Evolutionary conservation across 2,329 filamentous ascomycete species (phyloP).

Genomic region (Beauveria rudraprayagi): DNA sequence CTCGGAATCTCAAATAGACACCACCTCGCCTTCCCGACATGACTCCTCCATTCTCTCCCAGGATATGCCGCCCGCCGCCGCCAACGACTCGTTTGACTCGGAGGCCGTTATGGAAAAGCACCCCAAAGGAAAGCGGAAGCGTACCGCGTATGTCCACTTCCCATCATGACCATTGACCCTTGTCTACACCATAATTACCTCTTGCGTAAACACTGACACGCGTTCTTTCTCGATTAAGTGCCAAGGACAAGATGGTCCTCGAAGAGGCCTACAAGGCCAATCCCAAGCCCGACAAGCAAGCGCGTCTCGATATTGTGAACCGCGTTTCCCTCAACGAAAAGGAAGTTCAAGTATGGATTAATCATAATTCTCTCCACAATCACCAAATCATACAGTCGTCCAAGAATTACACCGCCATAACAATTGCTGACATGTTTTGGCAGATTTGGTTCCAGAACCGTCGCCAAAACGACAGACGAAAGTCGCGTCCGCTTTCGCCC

Average conservation of each 20-base stretch:
- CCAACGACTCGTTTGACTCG: conserved; percentile 6
- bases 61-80: not conserved
- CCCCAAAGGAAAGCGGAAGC: conserved; percentile 54
- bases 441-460: conserved; percentile 98
- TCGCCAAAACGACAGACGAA: conserved; percentile 84
- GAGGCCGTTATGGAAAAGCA: conserved; percentile 32
- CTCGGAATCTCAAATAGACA: conserved; percentile 2
- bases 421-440: conserved; percentile 1
- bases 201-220: conserved; percentile 11
- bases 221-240: conserved; percentile 38
- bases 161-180: not conserved
- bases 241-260: conserved; percentile 81
- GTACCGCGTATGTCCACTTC: conserved; percentile 47
- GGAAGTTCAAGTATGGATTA: conserved; percentile 74
- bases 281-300: conserved; percentile 83
- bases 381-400: not conserved
- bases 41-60: conserved; percentile 9
- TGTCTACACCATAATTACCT: too few relatives aligned
- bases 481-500: conserved; percentile 72
- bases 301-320: conserved; percentile 74
- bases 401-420: not conserved
- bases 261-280: conserved; percentile 80
- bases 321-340: conserved; percentile 88
- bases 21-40: conserved; percentile 7
- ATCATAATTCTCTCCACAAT: not conserved